Percentiles rank a stretch among this genome's conserved stretches.
These are phyloP conservation scores for Aureobasidium vineae DNA, from an alignment of 2,329 filamentous ascomycete species.

Conservation along the genomic window DNA sequence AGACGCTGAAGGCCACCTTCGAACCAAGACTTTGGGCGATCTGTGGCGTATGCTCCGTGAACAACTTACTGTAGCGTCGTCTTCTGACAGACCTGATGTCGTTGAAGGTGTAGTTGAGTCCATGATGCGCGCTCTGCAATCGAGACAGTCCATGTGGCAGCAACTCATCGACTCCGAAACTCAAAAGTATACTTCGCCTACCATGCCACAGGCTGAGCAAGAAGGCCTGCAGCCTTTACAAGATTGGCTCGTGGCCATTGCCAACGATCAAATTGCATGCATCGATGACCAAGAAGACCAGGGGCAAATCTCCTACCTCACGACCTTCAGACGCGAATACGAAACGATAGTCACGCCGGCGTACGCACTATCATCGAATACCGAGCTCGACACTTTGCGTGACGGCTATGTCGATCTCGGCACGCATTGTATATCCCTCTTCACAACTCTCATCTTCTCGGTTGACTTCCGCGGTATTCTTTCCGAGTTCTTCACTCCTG, in stretches of 20 bases:
- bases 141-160: conserved; percentile 82
- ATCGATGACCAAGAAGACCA: conserved; percentile 80
- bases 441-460: conserved; percentile 81
- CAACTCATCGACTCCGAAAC: conserved; percentile 84
- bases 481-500: conserved; percentile 83
- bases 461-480: conserved; percentile 85
- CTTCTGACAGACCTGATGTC: conserved; percentile 83
- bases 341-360: conserved; percentile 74
- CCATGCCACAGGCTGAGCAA: conserved; percentile 43
- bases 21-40: conserved; percentile 86
- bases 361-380: conserved; percentile 69
- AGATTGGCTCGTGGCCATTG: conserved; percentile 94
- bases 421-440: conserved; percentile 86
- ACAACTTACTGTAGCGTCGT: conserved; percentile 80
- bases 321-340: conserved; percentile 80
- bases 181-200: conserved; percentile 62
- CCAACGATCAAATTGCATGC: conserved; percentile 97
- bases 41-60: conserved; percentile 98
- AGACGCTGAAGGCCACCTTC: conserved; percentile 86
- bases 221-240: conserved; percentile 72
- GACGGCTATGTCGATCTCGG: conserved; percentile 95
- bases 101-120: conserved; percentile 93
- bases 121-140: conserved; percentile 85
- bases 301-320: conserved; percentile 74
- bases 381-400: conserved; percentile 71